Evolutionary conservation across 306 rosid species (phyloP), one percentile per base, ranked within the genome.

Genomic region (Clitoria ternatea): DNA sequence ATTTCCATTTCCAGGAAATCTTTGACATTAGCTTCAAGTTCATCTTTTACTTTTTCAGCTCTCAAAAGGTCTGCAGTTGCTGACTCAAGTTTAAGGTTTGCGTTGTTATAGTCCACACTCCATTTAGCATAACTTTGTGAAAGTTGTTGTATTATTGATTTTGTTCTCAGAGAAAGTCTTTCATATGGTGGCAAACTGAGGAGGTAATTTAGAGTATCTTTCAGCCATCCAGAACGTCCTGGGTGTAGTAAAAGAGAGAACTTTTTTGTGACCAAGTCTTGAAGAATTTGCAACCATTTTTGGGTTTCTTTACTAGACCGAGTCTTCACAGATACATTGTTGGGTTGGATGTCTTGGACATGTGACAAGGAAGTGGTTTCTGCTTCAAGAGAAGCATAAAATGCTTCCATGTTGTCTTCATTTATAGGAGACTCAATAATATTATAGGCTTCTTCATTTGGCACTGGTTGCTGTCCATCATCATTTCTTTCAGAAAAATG

Each of bases 361-460:
- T 7, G 26, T 47, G 61, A 15, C 4, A 23, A 23, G 47, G 27
- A 29, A 60, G 15, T 2, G 10, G 2, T 36, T 40, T 61, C 76
- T 49, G 81, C 57, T 68, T 76, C 65, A 49, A 69, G 33, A 22
- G 61, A 50, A 42, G 66, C 72, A 42, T 77, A 77, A 61, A 77
- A 69, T 61, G 48, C 56, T 40, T 77, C 77, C 72, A 70, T 77
- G 0, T 66, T 56, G 8, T 55, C 74, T 42, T 75, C 61, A 44
- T 20, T 44, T 20, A 61, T 4, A 39, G 37, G 7, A 30, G 57
- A 40, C 37, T 61, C 53, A 47, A 5, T 1, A 14, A 14, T 23
- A 13, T 26, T 35, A 20, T 14, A 22, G 47, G 62, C 9, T 61
- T 48, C 66, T 64, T 24, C 49, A 52, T 37, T 52, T 35, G 49